Evolutionary conservation across 768 basidiomycete genomes (phyloP).

Genomic region (Tricholoma furcatifolium): DNA sequence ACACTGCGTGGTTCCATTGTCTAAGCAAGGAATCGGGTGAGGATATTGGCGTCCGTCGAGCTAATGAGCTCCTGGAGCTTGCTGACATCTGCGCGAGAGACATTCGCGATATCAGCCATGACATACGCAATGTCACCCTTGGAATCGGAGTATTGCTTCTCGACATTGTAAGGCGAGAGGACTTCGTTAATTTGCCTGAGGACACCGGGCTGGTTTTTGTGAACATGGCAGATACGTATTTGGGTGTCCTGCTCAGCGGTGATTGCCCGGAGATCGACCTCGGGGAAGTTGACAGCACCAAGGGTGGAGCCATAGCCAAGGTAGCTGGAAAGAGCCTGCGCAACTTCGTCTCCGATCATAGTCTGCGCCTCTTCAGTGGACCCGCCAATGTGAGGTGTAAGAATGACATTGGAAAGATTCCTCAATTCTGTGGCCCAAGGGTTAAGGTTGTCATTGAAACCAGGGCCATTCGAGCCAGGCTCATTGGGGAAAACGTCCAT

Average conservation of each 20-base stretch:
- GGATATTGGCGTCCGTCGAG: conserved; percentile 80
- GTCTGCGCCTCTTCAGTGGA: conserved; percentile 98
- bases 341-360: conserved; percentile 96
- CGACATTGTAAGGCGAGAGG: conserved; percentile 93
- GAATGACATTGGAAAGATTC: conserved; percentile 83
- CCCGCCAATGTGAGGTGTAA: conserved; percentile 98
- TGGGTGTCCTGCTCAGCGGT: conserved; percentile 76
- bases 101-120: conserved; percentile 94
- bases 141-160: conserved; percentile 99
- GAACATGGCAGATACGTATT: conserved; percentile 92
- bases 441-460: conserved; percentile 89
- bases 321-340: conserved; percentile 81
- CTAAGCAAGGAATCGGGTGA: conserved; percentile 81
- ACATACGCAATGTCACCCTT: conserved; percentile 92
- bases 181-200: conserved; percentile 94
- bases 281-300: conserved; percentile 98
- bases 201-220: conserved; percentile 94
- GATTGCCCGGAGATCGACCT: conserved; percentile 94
- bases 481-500: conserved; percentile 95
- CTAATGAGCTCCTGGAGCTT: conserved; percentile 76
- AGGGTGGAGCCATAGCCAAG: conserved; percentile 88
- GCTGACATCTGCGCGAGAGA: conserved; percentile 77
- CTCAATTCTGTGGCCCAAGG: conserved; percentile 78
- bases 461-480: conserved; percentile 86
- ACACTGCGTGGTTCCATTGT: background rate